Percentiles rank a stretch among this genome's conserved stretches.
Conservation (phyloP, 495 filamentous ascomycete genomes). For the Penicillium cinerascens region DNA sequence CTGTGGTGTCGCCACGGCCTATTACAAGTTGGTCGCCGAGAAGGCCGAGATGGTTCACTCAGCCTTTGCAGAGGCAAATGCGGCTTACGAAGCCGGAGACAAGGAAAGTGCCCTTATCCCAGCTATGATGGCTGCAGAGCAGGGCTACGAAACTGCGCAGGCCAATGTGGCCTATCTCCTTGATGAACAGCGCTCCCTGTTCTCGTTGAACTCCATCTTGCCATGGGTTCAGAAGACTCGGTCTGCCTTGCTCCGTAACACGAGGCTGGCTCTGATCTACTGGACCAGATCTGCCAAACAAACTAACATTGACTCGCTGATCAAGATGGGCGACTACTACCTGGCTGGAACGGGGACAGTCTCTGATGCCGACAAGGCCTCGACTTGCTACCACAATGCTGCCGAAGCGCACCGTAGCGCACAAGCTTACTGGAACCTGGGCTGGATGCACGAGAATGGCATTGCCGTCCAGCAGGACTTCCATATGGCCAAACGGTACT, state of each 20-base stretch:
- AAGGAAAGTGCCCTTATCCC: conserved; percentile 78
- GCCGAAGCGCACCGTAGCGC: conserved; percentile 88
- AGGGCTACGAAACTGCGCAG: conserved; percentile 90
- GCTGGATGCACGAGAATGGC: conserved; percentile 99
- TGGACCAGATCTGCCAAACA: conserved; percentile 97
- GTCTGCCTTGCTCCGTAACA: conserved; percentile 60
- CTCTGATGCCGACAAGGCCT: conserved; percentile 79
- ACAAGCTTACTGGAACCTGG: conserved; percentile 94
- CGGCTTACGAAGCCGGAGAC: conserved; percentile 80
- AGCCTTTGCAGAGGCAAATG: conserved; percentile 80
- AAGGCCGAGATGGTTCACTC: conserved; percentile 81
- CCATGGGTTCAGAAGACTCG: conserved; percentile 38
- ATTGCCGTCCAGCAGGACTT: conserved; percentile 92
- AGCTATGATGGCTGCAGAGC: conserved; percentile 91
- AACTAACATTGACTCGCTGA: conserved; percentile 84
- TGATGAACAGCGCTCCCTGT: conserved; percentile 70
- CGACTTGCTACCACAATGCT: conserved; percentile 85
- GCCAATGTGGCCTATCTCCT: conserved; percentile 92
- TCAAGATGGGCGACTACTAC: conserved; percentile 99
- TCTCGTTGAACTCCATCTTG: conserved; percentile 47
- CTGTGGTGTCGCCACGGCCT: conserved; percentile 75
- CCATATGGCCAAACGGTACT: conserved; percentile 93
- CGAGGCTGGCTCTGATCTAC: conserved; percentile 79
- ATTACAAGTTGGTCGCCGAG: conserved; percentile 95
- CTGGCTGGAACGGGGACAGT: conserved; percentile 69